Conservation (phyloP, 495 filamentous ascomycete genomes). For the Xylaria palmicola region DNA sequence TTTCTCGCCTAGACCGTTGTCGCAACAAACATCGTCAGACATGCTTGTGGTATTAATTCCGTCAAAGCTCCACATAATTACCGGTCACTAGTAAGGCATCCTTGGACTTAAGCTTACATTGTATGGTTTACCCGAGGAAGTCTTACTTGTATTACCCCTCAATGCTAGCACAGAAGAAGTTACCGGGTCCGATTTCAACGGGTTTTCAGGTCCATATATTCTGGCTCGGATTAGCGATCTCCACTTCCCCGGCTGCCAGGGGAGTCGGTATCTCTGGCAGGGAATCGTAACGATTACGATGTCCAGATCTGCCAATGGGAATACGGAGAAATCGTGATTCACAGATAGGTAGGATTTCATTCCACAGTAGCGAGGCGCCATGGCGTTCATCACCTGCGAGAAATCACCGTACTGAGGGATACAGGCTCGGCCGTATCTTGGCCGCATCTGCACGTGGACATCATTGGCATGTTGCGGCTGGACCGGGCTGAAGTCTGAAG, state of each 20-base stretch:
- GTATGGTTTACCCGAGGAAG: no score
- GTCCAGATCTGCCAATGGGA: background rate
- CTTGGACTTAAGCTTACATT: constrained; percentile 1
- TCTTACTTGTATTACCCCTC: no score
- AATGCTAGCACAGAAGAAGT: background rate
- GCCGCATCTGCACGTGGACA: constrained; percentile 1
- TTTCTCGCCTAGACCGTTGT: background rate
- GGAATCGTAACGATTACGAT: background rate
- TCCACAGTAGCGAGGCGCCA: background rate
- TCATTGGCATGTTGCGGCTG: background rate
- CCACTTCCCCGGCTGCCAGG: background rate
- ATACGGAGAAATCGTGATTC: background rate
- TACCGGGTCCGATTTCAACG: no score
- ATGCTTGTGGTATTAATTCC: background rate
- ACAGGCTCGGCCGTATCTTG: background rate
- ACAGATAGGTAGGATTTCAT: background rate
- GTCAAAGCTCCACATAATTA: background rate
- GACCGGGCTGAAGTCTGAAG: constrained; percentile 5
- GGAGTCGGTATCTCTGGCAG: background rate
- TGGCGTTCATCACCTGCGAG: background rate
- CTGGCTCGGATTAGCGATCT: no score
- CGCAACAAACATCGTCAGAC: background rate
- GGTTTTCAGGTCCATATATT: no score
- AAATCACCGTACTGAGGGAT: background rate
- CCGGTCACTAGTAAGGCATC: background rate